Evolutionary conservation across 352 stramenopile genomes (phyloP), one percentile per base, ranked within the genome.

Genomic region (Elongisporangium undulatum): DNA sequence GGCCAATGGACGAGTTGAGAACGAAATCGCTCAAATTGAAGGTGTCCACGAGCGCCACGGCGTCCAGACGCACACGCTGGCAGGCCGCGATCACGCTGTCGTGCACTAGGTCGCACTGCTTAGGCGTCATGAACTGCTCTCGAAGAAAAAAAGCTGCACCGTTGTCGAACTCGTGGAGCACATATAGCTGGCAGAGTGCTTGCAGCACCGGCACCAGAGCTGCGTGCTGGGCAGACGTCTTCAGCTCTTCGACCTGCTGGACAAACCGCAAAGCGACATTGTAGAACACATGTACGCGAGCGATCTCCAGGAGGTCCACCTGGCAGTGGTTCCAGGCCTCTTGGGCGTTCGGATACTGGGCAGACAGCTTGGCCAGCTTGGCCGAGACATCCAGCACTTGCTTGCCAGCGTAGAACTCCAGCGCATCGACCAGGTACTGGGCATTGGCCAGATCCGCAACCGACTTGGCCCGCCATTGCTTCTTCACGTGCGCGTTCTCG

Each of bases 261-360:
- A 90, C 61, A 58, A 90, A 88, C 26, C 79, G 70, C 21, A 61
- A 60, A 4, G 87, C 79, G 12, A 88, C 83, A 21, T 82, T 87
- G 62, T 87, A 87, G 67, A 92, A 92, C 22, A 90, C 82, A 54
- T 92, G 82, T 0, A 90, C 78, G 22, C 82, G 79, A 16, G 82
- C 79, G 3, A 77, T 67, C 56, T 92, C 83, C 22, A 94, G 68
- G 10, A 90, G 69, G 12, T 94, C 81, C 15, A 92, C 82, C 45
- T 94, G 81, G 62, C 82, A 95, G 22, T 82, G 71, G 52, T 87
- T 87, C 63, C 74, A 77, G 8, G 74, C 73, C 54, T 85, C 66
- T 6, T 71, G 59, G 3, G 67, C 64, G n/a, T 62, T 85, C 34
- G 58, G 26, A 21, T 59, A 53, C 9, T 70, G 59, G 13, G 62